Percentiles rank a stretch among this genome's conserved stretches.
These are phyloP conservation scores for Saccharomycopsis selenospora DNA, from an alignment of 805 yeast species.

Conservation along the genomic window DNA sequence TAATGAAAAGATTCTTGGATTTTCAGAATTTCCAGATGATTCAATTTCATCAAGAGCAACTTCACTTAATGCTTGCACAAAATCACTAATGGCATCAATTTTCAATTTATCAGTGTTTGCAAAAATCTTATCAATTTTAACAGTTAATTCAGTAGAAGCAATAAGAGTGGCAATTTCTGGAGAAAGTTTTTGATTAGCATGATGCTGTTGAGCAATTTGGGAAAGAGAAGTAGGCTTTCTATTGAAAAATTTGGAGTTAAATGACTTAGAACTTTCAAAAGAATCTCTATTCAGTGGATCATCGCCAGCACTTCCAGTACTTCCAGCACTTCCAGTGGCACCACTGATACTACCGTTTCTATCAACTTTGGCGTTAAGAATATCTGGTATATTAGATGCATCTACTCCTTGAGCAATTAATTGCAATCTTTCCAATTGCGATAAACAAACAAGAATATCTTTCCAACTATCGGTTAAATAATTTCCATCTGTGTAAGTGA, in stretches of 20 bases:
- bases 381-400: slow-evolving; percentile 79
- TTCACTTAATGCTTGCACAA: slow-evolving; percentile 78
- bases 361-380: slow-evolving; percentile 46
- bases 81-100: slow-evolving; percentile 79
- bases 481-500: slow-evolving; percentile 78
- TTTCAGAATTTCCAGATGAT: slow-evolving; percentile 69
- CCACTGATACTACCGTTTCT: slow-evolving; percentile 44
- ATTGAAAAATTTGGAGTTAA: slow-evolving; percentile 34
- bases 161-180: slow-evolving; percentile 50
- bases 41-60: slow-evolving; percentile 89
- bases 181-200: slow-evolving; percentile 61
- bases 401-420: slow-evolving; percentile 82
- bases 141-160: slow-evolving; percentile 61
- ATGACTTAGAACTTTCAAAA: slow-evolving; percentile 45
- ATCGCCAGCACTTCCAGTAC: slow-evolving; percentile 25
- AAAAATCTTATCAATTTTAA: slow-evolving; percentile 80
- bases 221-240: slow-evolving; percentile 38
- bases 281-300: slow-evolving; percentile 35
- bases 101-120: slow-evolving; percentile 71
- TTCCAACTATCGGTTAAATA: slow-evolving; percentile 72
- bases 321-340: background rate
- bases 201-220: slow-evolving; percentile 63
- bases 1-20: slow-evolving; percentile 86
- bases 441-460: slow-evolving; percentile 69
- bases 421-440: slow-evolving; percentile 88